These are phyloP conservation scores for Ilex paraguariensis DNA, from an alignment of 305 asterid genomes.

Conservation along the genomic window DNA sequence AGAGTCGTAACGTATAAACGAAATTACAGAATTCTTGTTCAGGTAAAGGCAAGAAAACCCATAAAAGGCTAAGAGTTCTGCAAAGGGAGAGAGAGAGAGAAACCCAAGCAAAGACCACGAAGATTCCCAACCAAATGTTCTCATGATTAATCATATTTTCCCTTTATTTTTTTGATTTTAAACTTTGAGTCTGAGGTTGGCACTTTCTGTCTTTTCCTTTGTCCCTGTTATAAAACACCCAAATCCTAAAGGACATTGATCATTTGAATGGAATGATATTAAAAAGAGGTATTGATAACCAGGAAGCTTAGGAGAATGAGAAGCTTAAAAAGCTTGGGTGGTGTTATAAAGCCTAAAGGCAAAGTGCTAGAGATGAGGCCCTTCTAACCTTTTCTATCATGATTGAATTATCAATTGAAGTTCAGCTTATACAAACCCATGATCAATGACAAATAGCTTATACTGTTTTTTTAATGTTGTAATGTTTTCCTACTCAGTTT, in stretches of 20 bases:
- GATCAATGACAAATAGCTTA: slow-evolving; percentile 9
- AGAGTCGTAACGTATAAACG: no score
- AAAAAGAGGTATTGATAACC: slow-evolving; percentile 4
- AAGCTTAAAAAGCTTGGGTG: slow-evolving; percentile 24
- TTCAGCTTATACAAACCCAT: neutral
- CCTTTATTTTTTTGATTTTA: neutral
- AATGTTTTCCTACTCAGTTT: neutral
- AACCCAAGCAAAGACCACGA: slow-evolving; percentile 1
- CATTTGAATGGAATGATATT: slow-evolving; percentile 22
- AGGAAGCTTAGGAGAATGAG: slow-evolving; percentile 9
- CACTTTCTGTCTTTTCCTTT: slow-evolving; percentile 56
- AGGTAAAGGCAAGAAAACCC: no score
- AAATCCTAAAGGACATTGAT: slow-evolving; percentile 32
- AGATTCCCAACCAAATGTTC: slow-evolving; percentile 5
- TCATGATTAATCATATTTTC: no score
- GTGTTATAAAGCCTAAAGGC: slow-evolving; percentile 18
- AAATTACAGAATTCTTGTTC: no score
- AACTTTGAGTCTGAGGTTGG: slow-evolving; percentile 21
- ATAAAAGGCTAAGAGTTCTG: slow-evolving; percentile 20
- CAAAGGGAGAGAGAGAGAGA: slow-evolving; percentile 18
- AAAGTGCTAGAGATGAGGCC: slow-evolving; percentile 18
- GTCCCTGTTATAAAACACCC: slow-evolving; percentile 63
- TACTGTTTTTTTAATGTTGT: neutral
- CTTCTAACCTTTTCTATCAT: slow-evolving; percentile 10
- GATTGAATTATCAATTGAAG: slow-evolving; percentile 4